Percentiles rank a stretch among this genome's conserved stretches.
phyloP scores from a whole-genome alignment of 345 rosid species.

The Psidium friedrichsthalianum region DNA sequence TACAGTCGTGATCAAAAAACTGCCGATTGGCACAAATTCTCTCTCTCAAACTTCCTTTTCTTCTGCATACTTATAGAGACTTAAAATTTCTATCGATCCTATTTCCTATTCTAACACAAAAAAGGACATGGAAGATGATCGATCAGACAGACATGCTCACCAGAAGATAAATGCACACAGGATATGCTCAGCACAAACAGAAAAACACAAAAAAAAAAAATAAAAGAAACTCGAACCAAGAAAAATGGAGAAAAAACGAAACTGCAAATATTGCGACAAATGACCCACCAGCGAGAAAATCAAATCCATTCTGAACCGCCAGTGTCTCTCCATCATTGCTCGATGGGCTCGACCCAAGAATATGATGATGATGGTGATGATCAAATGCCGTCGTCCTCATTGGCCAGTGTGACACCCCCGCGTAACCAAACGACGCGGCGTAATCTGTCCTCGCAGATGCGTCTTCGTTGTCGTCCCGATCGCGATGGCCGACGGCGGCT shows the following conservation, averaged over 20 bases:
- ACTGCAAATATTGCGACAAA: not conserved
- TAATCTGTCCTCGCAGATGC: not conserved
- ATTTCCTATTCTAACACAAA: not conserved
- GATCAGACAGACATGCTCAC: not conserved
- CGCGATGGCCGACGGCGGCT: not conserved
- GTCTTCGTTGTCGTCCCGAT: not conserved
- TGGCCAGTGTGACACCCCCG: not conserved
- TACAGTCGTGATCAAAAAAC: not conserved
- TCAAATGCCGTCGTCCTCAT: not conserved
- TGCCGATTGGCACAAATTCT: not conserved
- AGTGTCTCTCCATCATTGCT: not conserved
- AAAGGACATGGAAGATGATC: not conserved
- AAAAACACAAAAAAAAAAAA: not conserved
- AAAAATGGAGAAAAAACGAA: not conserved
- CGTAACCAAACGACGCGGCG: not conserved
- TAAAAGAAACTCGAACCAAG: constrained; percentile 7
- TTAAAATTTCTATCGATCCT: not conserved
- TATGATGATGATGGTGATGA: not conserved
- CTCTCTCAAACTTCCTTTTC: not conserved
- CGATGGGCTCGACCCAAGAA: not conserved
- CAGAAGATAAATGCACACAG: not conserved
- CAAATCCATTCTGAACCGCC: not conserved
- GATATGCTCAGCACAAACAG: not conserved
- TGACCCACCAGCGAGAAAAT: not conserved
- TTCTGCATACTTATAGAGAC: not conserved